Evolutionary conservation across 2,329 filamentous ascomycete species (phyloP).

Genomic region (Penicillium verrucosum): DNA sequence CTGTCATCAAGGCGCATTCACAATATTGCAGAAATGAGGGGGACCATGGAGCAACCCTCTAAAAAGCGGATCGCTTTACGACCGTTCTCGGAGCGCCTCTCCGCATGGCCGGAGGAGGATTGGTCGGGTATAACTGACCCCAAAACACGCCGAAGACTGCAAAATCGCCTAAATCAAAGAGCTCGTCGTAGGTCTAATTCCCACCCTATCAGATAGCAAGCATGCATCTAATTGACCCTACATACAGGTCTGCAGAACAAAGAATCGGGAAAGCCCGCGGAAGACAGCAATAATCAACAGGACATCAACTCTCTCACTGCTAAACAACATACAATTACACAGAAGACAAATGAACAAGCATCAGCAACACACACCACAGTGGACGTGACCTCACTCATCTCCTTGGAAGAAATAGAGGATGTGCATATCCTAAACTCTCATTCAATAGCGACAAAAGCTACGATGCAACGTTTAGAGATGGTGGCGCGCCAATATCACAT

Average conservation of each 20-base stretch:
- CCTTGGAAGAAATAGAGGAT: neutral
- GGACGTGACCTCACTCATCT: neutral
- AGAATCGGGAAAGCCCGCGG: neutral
- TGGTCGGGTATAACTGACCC: constrained; percentile 16
- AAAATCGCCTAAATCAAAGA: constrained; percentile 25
- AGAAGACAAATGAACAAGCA: neutral
- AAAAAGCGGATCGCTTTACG: neutral
- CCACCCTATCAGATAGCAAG: no score
- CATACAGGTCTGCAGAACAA: constrained; percentile 5
- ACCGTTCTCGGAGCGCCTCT: neutral
- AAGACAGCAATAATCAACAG: neutral
- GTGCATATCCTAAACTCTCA: neutral
- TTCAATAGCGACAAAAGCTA: neutral
- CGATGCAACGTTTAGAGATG: neutral
- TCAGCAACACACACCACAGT: neutral
- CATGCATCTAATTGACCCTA: neutral
- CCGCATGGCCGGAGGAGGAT: constrained; percentile 7
- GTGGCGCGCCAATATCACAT: constrained; percentile 2
- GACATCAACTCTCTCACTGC: no score
- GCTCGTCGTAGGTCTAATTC: constrained; percentile 13
- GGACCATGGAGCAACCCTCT: neutral
- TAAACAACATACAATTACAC: neutral
- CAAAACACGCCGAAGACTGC: constrained; percentile 16
- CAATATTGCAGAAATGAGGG: neutral
- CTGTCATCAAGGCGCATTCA: neutral